These are phyloP conservation scores for Penicillium ochrochloron DNA, from an alignment of 495 filamentous ascomycete species.

Conservation along the genomic window DNA sequence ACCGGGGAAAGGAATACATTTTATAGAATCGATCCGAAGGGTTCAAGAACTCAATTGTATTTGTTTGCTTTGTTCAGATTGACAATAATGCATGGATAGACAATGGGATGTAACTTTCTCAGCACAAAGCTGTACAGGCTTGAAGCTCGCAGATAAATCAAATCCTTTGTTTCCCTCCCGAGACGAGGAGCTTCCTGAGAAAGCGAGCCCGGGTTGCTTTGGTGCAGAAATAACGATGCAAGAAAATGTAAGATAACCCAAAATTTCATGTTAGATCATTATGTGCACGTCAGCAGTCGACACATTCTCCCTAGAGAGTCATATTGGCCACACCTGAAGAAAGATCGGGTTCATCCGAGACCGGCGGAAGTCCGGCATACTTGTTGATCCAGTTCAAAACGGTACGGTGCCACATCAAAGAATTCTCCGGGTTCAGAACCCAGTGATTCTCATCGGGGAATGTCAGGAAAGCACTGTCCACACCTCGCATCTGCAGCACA, in stretches of 20 bases:
- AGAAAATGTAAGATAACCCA: conserved; percentile 14
- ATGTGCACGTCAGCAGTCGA: background rate
- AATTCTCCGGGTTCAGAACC: conserved; percentile 92
- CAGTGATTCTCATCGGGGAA: conserved; percentile 90
- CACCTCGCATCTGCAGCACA: conserved; percentile 69
- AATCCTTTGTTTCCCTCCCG: conserved; percentile 9
- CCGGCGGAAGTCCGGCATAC: conserved; percentile 61
- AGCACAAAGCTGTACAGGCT: conserved; percentile 19
- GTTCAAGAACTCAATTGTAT: background rate
- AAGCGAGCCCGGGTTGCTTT: conserved; percentile 10
- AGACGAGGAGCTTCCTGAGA: conserved; percentile 1
- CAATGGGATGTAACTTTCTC: conserved; percentile 23
- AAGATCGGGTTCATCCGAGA: conserved; percentile 34
- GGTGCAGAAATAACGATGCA: conserved; percentile 16
- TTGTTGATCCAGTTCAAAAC: conserved; percentile 91
- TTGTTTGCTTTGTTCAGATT: conserved; percentile 1
- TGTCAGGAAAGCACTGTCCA: conserved; percentile 62
- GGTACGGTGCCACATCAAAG: conserved; percentile 85
- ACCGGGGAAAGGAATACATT: background rate
- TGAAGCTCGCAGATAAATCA: background rate
- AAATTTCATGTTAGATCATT: conserved; percentile 2
- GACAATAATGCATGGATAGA: conserved; percentile 10
- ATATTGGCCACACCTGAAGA: conserved; percentile 25
- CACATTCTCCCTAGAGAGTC: conserved; percentile 18
- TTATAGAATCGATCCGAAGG: conserved; percentile 2